A percentile compares a stretch with the other conserved stretches of the same genome.
These are phyloP conservation scores for Eimeria nieschulzi DNA, from an alignment of 169 alveolate genomes.

Conservation along the genomic window DNA sequence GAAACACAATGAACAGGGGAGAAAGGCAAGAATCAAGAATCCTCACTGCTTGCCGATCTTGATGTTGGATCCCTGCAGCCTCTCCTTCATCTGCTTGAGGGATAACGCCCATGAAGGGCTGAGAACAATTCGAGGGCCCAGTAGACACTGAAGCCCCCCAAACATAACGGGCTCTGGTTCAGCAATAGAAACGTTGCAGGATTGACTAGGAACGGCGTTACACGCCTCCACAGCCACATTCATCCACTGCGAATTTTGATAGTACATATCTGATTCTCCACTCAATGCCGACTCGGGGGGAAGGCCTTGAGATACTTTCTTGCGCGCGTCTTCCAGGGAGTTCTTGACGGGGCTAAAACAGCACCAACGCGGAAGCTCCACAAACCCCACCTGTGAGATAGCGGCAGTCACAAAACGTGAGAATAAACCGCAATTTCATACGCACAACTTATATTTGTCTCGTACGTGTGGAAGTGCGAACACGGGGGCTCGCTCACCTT, in stretches of 20 bases:
- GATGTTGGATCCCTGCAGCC: neutral
- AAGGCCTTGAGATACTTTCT: slow-evolving; percentile 40
- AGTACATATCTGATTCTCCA: slow-evolving; percentile 71
- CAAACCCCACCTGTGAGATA: slow-evolving; percentile 75
- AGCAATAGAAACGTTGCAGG: slow-evolving; percentile 3
- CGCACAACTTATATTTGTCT: neutral
- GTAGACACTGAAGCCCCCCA: slow-evolving; percentile 11
- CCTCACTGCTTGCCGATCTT: neutral
- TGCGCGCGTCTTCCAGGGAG: slow-evolving; percentile 73
- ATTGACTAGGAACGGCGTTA: neutral
- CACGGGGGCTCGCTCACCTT: slow-evolving; percentile 25
- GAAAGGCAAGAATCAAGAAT: neutral
- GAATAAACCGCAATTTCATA: neutral
- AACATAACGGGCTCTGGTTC: slow-evolving; percentile 21
- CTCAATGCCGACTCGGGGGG: slow-evolving; percentile 69
- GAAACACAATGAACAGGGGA: neutral
- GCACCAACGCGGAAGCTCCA: slow-evolving; percentile 76
- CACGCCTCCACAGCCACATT: slow-evolving; percentile 17
- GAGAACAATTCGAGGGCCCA: slow-evolving; percentile 74
- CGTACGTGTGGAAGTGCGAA: neutral
- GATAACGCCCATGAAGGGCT: slow-evolving; percentile 67
- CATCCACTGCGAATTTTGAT: slow-evolving; percentile 42
- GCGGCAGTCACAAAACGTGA: no score
- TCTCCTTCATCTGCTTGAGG: slow-evolving; percentile 1
- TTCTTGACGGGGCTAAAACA: slow-evolving; percentile 78